These are phyloP conservation scores for Cucurbita moschata DNA, from an alignment of 306 rosid genomes.

Conservation along the genomic window DNA sequence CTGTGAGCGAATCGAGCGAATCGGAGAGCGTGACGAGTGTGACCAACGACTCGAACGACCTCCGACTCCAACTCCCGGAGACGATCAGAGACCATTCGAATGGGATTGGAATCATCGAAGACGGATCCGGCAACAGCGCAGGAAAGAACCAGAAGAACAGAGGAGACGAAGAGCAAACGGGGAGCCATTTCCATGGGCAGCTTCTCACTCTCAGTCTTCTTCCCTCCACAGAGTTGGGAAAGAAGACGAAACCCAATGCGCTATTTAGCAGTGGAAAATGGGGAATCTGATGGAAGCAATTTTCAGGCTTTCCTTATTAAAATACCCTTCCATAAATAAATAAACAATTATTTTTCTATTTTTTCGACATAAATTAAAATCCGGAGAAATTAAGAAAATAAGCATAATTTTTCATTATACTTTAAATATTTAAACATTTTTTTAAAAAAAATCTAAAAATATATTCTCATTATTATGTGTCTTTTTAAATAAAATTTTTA, in stretches of 20 bases:
- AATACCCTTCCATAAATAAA: neutral
- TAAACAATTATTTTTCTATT: neutral
- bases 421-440: too few relatives aligned
- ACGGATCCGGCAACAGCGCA: conserved; percentile 31
- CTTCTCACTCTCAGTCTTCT: neutral
- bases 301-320: neutral
- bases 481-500: too few relatives aligned
- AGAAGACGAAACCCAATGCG: neutral
- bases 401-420: too few relatives aligned
- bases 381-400: too few relatives aligned
- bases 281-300: neutral
- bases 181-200: conserved; percentile 31
- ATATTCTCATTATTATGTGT: too few relatives aligned
- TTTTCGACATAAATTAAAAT: too few relatives aligned
- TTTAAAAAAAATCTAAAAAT: too few relatives aligned
- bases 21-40: conserved; percentile 31
- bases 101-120: conserved; percentile 70
- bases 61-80: conserved; percentile 36
- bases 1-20: conserved; percentile 71
- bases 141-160: conserved; percentile 18
- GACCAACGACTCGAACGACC: conserved; percentile 45
- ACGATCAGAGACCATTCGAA: conserved; percentile 39
- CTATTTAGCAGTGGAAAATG: neutral
- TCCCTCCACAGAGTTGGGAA: conserved; percentile 1
- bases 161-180: conserved; percentile 13